Base-by-base conservation (phyloP, 1,284 basidiomycete genomes). In the Microbotryum violaceum region DNA sequence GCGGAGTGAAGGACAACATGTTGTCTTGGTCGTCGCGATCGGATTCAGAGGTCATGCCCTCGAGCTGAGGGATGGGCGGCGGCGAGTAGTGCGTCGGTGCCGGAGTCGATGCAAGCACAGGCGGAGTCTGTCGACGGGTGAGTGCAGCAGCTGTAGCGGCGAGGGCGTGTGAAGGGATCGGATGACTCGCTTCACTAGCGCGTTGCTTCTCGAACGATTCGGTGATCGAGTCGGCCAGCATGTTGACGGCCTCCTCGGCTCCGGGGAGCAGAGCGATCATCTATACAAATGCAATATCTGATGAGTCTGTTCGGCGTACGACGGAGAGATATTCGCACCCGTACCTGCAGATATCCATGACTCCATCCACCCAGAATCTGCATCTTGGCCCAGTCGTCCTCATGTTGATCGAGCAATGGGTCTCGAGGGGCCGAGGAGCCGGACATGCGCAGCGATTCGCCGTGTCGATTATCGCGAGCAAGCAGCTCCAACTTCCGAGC, bases 381-480 rank as follows among this genome's bases (percentile, higher is more conserved):
- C 82, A 94, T 87, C 75, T 89, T 87, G 21, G 97, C 91, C 91
- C 93, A 97, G 73, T 97, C 92, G 60, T 90, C 87, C 66, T 93
- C 91, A 31, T 79, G 83, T 77, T 96, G 87, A 31, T 79, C 77
- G 16, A 85, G 70, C 58, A 82, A 79, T 25, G 78, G 78, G 62
- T 81, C 79, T 4, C 73, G 60, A 0, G 53, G 42, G 14, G 67
- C 63, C 18, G 64, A 45, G 4, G 56, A 57, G 74, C 77, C 65
- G 27, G 68, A 67, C 77, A 81, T 80, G 23, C 79, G 75, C 9
- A 81, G 67, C 2, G 72, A 71, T 67, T 79, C 78, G 23, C 78
- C 78, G 56, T 76, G 75, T 49, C 74, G 74, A 9, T 63, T 71
- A 49, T 68, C 63, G 21, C 71, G 73, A 21, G 59, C 67, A 52